These are phyloP conservation scores for Bruguiera sexangula DNA, from an alignment of 345 rosid species.

Conservation along the genomic window DNA sequence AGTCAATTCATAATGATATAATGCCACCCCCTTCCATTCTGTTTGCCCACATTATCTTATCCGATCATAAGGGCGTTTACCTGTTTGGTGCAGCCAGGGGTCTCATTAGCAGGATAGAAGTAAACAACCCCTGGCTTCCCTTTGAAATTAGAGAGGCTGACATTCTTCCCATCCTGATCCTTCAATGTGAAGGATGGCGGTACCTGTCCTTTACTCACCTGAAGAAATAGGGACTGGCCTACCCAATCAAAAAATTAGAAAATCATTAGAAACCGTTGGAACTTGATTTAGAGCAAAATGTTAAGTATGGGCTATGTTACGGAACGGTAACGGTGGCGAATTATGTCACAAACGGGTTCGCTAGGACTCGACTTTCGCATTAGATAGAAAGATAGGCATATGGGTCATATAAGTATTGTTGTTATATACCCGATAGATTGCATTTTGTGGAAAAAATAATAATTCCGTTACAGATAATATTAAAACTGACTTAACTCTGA, in stretches of 20 bases:
- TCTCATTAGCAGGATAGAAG: conserved; percentile 95
- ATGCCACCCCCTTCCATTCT: no score
- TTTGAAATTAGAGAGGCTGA: conserved; percentile 68
- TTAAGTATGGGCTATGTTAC: no score
- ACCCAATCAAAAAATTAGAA: not conserved
- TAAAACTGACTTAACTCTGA: no score
- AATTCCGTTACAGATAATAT: no score
- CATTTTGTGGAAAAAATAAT: no score
- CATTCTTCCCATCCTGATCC: conserved; percentile 82
- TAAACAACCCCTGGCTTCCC: conserved; percentile 94
- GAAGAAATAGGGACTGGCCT: conserved; percentile 2
- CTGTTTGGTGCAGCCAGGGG: conserved; percentile 97
- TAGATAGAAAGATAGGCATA: no score
- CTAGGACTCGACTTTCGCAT: no score
- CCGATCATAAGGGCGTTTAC: conserved; percentile 22
- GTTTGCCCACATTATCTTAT: no score
- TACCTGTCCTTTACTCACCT: conserved; percentile 74
- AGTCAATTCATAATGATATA: not conserved
- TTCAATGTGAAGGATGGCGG: conserved; percentile 83
- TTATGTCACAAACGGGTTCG: no score
- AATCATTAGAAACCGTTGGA: not conserved
- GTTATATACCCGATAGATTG: no score
- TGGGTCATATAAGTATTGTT: no score
- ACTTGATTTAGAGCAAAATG: conserved; percentile 11
- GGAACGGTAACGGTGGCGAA: no score